These are phyloP conservation scores for Schoenoplectus tabernaemontani DNA, from an alignment of 202 grass and related monocot species.

Conservation along the genomic window DNA sequence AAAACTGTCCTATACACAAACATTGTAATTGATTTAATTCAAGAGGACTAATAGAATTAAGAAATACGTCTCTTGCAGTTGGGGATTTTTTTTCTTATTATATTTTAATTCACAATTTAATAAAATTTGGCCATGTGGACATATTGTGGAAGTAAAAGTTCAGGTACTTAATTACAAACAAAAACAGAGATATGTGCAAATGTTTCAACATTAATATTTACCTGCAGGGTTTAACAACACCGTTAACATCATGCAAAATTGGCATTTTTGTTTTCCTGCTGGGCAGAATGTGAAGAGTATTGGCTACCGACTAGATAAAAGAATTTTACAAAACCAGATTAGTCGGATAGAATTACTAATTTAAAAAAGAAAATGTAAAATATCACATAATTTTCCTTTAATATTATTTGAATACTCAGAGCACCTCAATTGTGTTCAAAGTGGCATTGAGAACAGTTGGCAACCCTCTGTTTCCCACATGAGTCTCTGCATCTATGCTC, in stretches of 20 bases:
- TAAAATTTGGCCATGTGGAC: not conserved
- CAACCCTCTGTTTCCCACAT: conserved; percentile 37
- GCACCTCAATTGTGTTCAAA: conserved; percentile 35
- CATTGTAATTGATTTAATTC: not conserved
- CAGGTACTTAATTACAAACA: too few relatives aligned
- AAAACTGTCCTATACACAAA: conserved; percentile 25
- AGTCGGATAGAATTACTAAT: not conserved
- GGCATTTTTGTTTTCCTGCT: conserved; percentile 29
- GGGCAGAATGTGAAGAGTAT: conserved; percentile 24
- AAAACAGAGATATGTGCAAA: not conserved
- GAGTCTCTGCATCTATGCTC: conserved; percentile 28
- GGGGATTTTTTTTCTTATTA: too few relatives aligned
- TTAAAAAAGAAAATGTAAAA: not conserved
- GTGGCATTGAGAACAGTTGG: conserved; percentile 31
- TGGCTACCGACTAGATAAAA: conserved; percentile 23
- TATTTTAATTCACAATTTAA: not conserved
- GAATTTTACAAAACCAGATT: not conserved
- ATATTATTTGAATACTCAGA: too few relatives aligned
- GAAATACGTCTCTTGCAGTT: not conserved
- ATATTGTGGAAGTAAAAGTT: too few relatives aligned
- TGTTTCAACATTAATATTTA: not conserved
- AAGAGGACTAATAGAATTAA: too few relatives aligned
- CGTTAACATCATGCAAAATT: conserved; percentile 40
- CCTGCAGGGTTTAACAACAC: conserved; percentile 42
- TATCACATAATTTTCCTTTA: not conserved